phyloP scores from a whole-genome alignment of 1,284 basidiomycete species.

The Irpex sp. region DNA sequence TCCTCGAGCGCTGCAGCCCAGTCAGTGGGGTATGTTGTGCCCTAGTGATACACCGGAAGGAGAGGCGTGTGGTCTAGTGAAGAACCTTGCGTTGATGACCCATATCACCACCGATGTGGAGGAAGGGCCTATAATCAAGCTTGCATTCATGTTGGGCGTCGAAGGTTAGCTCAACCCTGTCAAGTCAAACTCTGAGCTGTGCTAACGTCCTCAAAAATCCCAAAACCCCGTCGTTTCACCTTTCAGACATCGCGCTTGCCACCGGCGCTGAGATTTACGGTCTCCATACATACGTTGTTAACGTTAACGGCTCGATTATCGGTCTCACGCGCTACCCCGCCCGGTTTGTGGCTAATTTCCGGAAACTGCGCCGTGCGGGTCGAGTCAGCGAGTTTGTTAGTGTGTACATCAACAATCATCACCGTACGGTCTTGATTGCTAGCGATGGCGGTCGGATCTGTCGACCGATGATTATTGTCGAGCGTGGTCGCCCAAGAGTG shows the following conservation, averaged over 20 bases:
- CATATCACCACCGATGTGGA: conserved; percentile 99
- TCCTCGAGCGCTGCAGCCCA: conserved; percentile 94
- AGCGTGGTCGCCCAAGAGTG: conserved; percentile 78
- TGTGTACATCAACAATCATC: conserved; percentile 96
- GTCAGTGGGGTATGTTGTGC: conserved; percentile 99
- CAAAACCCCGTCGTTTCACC: too few relatives aligned
- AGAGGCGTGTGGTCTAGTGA: conserved; percentile 98
- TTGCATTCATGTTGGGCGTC: conserved; percentile 93
- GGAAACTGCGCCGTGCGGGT: conserved; percentile 88
- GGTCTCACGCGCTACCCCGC: conserved; percentile 87
- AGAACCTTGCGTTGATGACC: conserved; percentile 99
- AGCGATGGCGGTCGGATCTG: conserved; percentile 98
- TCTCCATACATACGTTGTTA: conserved; percentile 89
- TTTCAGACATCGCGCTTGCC: conserved; percentile 82
- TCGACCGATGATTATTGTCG: conserved; percentile 97
- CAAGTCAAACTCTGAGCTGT: neutral
- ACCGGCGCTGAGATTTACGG: conserved; percentile 97
- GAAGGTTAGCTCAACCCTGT: conserved; percentile 60
- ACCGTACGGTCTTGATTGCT: conserved; percentile 94
- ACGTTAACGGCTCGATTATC: conserved; percentile 95
- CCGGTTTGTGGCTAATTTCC: conserved; percentile 88
- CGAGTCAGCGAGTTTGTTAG: conserved; percentile 96
- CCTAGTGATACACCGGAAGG: conserved; percentile 99
- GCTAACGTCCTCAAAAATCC: too few relatives aligned
- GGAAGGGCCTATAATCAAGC: conserved; percentile 88